Conservation (phyloP, 2,329 filamentous ascomycete genomes). For the Rutstroemia sp. region DNA sequence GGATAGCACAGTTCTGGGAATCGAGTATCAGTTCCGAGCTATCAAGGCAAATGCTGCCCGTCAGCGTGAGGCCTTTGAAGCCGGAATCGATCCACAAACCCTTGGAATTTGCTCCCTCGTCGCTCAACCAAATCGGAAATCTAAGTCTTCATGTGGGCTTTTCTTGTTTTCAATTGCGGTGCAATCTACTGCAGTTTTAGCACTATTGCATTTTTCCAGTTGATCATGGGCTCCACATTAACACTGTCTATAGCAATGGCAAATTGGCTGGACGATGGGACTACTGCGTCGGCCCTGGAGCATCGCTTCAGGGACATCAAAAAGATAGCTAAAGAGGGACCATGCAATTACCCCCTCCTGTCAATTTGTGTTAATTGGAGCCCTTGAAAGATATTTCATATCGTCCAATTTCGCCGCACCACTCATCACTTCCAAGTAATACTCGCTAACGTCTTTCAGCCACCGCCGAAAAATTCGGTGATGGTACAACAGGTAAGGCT, state of each 20-base stretch:
- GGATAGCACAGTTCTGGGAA: constrained; percentile 48
- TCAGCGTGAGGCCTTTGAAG: constrained; percentile 38
- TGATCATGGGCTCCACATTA: constrained; percentile 9
- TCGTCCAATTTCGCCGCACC: constrained; percentile 8
- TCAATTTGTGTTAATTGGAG: background rate
- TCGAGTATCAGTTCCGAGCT: constrained; percentile 52
- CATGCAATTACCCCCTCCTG: background rate
- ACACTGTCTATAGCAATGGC: constrained; percentile 19
- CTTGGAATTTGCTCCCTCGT: constrained; percentile 14
- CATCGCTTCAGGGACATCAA: constrained; percentile 27
- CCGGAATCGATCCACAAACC: constrained; percentile 37
- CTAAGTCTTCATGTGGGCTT: constrained; percentile 5
- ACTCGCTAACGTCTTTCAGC: constrained; percentile 25
- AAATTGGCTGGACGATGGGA: constrained; percentile 19
- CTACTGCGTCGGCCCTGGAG: constrained; percentile 20
- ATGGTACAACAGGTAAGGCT: constrained; percentile 25
- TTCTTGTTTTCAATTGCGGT: constrained; percentile 3
- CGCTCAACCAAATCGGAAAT: constrained; percentile 8
- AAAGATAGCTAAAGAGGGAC: constrained; percentile 15
- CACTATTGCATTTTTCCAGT: background rate
- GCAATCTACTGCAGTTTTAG: background rate
- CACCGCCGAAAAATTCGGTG: constrained; percentile 22
- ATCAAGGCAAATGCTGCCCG: constrained; percentile 47
- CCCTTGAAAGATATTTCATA: constrained; percentile 8
- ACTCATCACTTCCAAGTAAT: constrained; percentile 6